phyloP scores from a whole-genome alignment of 129 eudicot genomes.

The Pseudognaphalium luteoalbum region DNA sequence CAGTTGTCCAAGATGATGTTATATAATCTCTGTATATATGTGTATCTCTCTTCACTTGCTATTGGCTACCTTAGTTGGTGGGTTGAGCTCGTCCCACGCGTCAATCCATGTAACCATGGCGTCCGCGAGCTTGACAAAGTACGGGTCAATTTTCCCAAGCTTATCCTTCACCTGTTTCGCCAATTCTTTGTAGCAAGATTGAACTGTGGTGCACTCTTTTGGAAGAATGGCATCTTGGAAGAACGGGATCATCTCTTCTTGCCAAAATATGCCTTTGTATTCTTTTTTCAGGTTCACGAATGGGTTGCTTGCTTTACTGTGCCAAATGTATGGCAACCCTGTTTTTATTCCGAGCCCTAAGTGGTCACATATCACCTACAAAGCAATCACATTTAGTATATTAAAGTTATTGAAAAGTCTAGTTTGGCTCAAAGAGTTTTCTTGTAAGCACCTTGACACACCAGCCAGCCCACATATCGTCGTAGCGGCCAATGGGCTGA shows the following conservation, averaged over 20 bases:
- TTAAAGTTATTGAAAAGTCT: neutral
- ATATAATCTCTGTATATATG: neutral
- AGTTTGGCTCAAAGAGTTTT: conserved; percentile 2
- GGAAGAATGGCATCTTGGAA: conserved; percentile 53
- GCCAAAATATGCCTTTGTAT: conserved; percentile 80
- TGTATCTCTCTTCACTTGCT: conserved; percentile 35
- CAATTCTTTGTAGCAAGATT: conserved; percentile 58
- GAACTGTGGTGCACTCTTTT: conserved; percentile 60
- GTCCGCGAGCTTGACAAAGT: conserved; percentile 57
- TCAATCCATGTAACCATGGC: conserved; percentile 73
- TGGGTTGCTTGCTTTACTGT: conserved; percentile 80
- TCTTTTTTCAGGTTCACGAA: conserved; percentile 78
- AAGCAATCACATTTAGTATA: neutral
- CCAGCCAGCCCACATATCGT: conserved; percentile 99
- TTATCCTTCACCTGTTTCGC: conserved; percentile 61
- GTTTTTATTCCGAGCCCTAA: conserved; percentile 72
- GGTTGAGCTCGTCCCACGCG: conserved; percentile 73
- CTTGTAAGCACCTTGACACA: conserved; percentile 61
- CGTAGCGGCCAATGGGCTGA: conserved; percentile 91
- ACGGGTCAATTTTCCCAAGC: conserved; percentile 54
- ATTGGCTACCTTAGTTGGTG: conserved; percentile 33
- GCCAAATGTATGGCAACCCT: conserved; percentile 74
- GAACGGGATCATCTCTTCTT: conserved; percentile 72
- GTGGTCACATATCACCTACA: conserved; percentile 73
- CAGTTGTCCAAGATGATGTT: conserved; percentile 20